phyloP scores from a whole-genome alignment of 2,329 filamentous ascomycete species.

The Colletotrichum sp. region DNA sequence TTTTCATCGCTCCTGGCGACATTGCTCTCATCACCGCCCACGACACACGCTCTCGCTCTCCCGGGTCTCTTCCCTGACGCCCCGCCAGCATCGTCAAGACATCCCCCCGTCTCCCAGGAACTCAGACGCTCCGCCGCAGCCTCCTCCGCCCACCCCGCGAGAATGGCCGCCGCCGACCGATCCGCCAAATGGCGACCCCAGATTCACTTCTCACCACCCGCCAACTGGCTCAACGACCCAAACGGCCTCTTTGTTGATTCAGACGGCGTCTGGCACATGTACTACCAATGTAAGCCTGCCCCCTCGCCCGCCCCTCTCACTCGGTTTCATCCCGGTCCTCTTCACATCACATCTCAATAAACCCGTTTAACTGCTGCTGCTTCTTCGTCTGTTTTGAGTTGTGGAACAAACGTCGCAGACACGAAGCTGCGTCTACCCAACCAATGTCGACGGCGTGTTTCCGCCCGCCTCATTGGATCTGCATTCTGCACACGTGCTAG shows the following conservation, averaged over 20 bases:
- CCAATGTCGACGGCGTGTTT: conserved; percentile 29
- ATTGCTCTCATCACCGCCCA: conserved; percentile 1
- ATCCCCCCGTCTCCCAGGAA: neutral
- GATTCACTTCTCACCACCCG: conserved; percentile 60
- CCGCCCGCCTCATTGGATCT: conserved; percentile 21
- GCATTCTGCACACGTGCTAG: conserved; percentile 19
- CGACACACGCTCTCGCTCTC: neutral
- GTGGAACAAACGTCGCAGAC: conserved; percentile 4
- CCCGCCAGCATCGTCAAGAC: neutral
- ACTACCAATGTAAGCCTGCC: conserved; percentile 61
- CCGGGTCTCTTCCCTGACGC: neutral
- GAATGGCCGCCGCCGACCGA: conserved; percentile 2
- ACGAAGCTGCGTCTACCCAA: conserved; percentile 16
- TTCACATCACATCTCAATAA: neutral
- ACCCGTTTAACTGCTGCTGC: neutral
- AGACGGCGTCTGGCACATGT: conserved; percentile 65
- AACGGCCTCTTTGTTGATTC: conserved; percentile 67
- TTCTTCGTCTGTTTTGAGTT: neutral
- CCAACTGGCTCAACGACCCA: conserved; percentile 64
- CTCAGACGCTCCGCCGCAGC: conserved; percentile 8
- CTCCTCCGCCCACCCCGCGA: neutral
- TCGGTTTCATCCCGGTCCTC: neutral
- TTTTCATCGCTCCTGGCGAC: conserved; percentile 17
- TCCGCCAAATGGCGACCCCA: conserved; percentile 48
- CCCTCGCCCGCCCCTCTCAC: neutral